These are phyloP conservation scores for Saksenaea vasiformis DNA, from an alignment of 371 early-diverging fungal genomes.

Conservation along the genomic window DNA sequence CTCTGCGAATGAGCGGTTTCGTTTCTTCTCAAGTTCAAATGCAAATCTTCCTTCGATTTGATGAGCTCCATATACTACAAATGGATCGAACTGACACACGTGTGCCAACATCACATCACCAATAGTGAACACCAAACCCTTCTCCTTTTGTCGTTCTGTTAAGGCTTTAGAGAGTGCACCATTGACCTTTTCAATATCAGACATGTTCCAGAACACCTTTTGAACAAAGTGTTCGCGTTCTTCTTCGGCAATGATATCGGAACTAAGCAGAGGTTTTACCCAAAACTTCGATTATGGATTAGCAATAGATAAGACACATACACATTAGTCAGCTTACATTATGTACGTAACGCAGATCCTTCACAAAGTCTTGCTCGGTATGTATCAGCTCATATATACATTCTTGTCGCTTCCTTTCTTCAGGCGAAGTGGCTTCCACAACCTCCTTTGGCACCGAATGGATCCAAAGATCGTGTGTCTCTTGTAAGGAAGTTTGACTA, in stretches of 20 bases:
- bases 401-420: conserved; percentile 87
- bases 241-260: conserved; percentile 68
- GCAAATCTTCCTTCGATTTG: conserved; percentile 82
- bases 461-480: conserved; percentile 21
- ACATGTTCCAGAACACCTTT: conserved; percentile 84
- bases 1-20: conserved; percentile 67
- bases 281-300: conserved; percentile 33
- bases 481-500: conserved; percentile 14
- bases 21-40: conserved; percentile 76
- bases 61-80: conserved; percentile 87
- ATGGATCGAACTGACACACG: conserved; percentile 74
- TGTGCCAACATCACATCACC: conserved; percentile 84
- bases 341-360: conserved; percentile 53
- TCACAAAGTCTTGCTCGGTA: conserved; percentile 85
- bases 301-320: not conserved
- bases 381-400: conserved; percentile 86
- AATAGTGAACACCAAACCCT: conserved; percentile 70
- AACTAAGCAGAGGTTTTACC: conserved; percentile 72
- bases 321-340: conserved; percentile 14
- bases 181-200: conserved; percentile 76
- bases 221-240: conserved; percentile 73
- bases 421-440: conserved; percentile 18
- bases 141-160: conserved; percentile 71
- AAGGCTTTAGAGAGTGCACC: conserved; percentile 67
- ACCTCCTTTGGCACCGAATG: conserved; percentile 26